Evolutionary conservation across 2,329 filamentous ascomycete genomes (phyloP).

Genomic region (Colletotrichum destructivum): DNA sequence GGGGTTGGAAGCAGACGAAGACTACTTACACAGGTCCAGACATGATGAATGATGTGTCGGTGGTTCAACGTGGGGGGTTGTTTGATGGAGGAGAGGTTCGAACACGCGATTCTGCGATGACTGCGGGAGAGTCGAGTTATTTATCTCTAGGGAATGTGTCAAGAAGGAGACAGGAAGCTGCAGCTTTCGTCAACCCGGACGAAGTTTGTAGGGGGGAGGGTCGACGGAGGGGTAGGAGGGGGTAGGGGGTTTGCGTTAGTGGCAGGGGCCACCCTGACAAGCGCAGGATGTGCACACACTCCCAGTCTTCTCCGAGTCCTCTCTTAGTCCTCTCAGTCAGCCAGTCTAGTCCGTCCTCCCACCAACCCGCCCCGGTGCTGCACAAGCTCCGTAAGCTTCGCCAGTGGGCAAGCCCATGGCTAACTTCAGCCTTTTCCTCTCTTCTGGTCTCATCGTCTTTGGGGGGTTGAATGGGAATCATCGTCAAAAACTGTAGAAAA

Average conservation of each 20-base stretch:
- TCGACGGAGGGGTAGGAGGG: conserved; percentile 42
- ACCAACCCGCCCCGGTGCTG: conserved; percentile 6
- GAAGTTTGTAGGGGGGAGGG: conserved; percentile 42
- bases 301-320: neutral
- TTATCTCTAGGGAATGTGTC: conserved; percentile 43
- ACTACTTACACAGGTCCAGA: conserved; percentile 78
- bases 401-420: conserved; percentile 18
- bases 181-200: conserved; percentile 42
- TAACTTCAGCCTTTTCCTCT: conserved; percentile 17
- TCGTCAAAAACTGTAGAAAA: conserved; percentile 30
- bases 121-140: conserved; percentile 42
- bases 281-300: conserved; percentile 11
- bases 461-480: neutral
- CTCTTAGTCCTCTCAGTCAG: neutral
- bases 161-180: conserved; percentile 39
- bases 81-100: conserved; percentile 36
- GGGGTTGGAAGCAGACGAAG: conserved; percentile 45
- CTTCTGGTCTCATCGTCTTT: neutral
- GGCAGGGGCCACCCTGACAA: conserved; percentile 36
- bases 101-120: conserved; percentile 27
- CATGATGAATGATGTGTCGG: conserved; percentile 62
- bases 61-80: conserved; percentile 25
- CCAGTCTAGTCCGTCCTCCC: conserved; percentile 8
- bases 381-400: neutral
- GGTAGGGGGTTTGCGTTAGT: conserved; percentile 35